Percentiles rank a stretch among this genome's conserved stretches.
Evolutionary conservation across 2,329 filamentous ascomycete species (phyloP).

Genomic region (Chaetomium sp.): DNA sequence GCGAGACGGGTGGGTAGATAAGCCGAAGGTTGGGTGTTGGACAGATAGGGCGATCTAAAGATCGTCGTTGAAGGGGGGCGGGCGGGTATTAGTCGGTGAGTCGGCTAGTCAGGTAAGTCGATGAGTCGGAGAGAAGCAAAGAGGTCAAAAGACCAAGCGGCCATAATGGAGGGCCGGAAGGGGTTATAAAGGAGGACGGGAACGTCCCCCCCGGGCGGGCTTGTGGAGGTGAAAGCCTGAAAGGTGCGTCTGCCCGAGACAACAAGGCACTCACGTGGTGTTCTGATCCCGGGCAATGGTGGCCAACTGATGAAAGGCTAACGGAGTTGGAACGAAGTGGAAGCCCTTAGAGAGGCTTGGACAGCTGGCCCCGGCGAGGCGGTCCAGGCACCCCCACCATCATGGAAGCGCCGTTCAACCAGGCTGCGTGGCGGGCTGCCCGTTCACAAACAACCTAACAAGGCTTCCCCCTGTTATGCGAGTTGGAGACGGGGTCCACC

Average conservation of each 20-base stretch:
- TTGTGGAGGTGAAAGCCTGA: constrained; percentile 8
- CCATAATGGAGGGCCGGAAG: not conserved
- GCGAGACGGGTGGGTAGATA: not conserved
- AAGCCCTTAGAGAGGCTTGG: constrained; percentile 16
- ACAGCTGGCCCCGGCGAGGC: constrained; percentile 17
- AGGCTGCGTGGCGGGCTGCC: constrained; percentile 5
- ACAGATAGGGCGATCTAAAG: not conserved
- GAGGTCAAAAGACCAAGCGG: not conserved
- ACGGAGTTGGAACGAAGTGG: constrained; percentile 23
- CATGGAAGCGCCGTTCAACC: not conserved
- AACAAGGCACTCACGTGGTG: constrained; percentile 23
- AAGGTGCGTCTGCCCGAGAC: not conserved
- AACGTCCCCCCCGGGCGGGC: not conserved
- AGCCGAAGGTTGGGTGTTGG: not conserved
- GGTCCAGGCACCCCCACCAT: not conserved
- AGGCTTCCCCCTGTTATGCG: not conserved
- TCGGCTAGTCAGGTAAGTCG: not conserved
- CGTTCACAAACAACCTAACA: not conserved
- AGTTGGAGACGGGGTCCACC: too few relatives aligned
- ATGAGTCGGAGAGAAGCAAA: not conserved
- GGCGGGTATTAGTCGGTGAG: not conserved
- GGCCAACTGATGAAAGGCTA: constrained; percentile 14
- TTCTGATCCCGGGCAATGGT: constrained; percentile 15
- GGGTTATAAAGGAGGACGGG: constrained; percentile 18
- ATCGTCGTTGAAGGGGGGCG: not conserved